Base-by-base conservation (phyloP, 306 rosid species). In the Senna siamea region DNA sequence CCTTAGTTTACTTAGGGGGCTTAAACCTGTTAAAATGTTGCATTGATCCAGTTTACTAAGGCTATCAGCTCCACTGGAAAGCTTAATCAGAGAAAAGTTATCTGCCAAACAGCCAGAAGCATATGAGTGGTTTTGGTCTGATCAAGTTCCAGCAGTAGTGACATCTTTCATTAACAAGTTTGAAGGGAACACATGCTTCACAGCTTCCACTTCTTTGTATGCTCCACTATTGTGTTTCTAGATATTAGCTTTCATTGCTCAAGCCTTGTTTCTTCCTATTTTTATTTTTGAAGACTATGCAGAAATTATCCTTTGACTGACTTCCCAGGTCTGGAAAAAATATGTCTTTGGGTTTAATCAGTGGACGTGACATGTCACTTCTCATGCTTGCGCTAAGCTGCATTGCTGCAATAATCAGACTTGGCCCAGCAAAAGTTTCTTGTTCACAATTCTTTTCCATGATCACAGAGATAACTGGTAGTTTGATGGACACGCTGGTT, bases 401-500 rank as follows among this genome's bases (percentile, higher is more conserved):
- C 86, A 81, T 92, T 81, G 90, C 99, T 12, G 90, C 92, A 76
- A 90, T 90, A 72, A 78, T 81, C 58, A 92, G 92, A 82, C 90
- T 95, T 62, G 99, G 99, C 15, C 93, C 86, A 1, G 81, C 96
- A 72, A 92, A 86, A 90, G 87, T 95, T 76, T 92, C 89, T 54
- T 90, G 97, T 78, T 81, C 96, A 28, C 99, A 95, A 58, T 88
- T 92, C 80, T 84, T 90, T 92, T 81, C 92, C 44, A 81, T 87
- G 84, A 86, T 85, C 76, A 83, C 83, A 6, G 98, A 95, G 76
- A 79, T 86, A 77, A 87, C 92, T 4, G 97, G 99, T 64, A 86
- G 96, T 86, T 88, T 95, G 89, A 88, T 92, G 98, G 91, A 90
- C 85, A 87, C 82, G 91, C 85, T 95, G 86, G 93, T 85, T 79